Evolutionary conservation across 257 asterid species (phyloP), one percentile per base, ranked within the genome.

Genomic region (Gentiana dahurica): DNA sequence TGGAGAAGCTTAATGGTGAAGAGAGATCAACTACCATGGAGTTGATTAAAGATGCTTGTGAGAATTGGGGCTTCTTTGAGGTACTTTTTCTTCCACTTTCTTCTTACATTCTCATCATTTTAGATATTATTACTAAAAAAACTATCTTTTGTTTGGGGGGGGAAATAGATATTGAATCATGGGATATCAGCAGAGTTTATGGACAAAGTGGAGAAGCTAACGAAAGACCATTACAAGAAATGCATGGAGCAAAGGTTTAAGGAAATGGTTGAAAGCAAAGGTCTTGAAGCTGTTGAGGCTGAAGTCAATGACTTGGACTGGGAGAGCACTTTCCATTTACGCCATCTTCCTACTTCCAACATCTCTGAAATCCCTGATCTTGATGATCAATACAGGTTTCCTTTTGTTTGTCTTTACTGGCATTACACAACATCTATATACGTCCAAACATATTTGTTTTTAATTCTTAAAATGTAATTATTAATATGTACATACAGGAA

Each of bases 21-120:
- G 82, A 75, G 59, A 83, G 88, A 62, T 47, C 75, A 50, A 74
- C 74, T 3, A 72, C 81, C 45, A 77, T 83, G 92, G 88, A 71
- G 12, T 57, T 58, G 49, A 83, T 80, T 15, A 67, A 78, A 55
- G 85, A 80, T 69, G 92, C 92, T 60, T 83, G 92, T 60, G 81
- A 77, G 57, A 80, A 80, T 58, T 83, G 88, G 86, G 93, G 88
- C 34, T 83, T 80, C 80, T 83, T 83, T 75, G 92, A 83, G 92
- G 92, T 80, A 61, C 12, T 5, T 24, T 8, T n/a, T n/a, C n/a
- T 32, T 33, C 55, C 2, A 10, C 36, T 33, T n/a, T 15, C 6
- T 51, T n/a, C 34, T 7, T 51, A 51, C 32, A 32, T n/a, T n/a
- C n/a, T n/a, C n/a, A n/a, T n/a, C n/a, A n/a, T n/a, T n/a, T n/a